Base-by-base conservation (phyloP, 1,284 basidiomycete species). In the Pisolithus thermaeus region DNA sequence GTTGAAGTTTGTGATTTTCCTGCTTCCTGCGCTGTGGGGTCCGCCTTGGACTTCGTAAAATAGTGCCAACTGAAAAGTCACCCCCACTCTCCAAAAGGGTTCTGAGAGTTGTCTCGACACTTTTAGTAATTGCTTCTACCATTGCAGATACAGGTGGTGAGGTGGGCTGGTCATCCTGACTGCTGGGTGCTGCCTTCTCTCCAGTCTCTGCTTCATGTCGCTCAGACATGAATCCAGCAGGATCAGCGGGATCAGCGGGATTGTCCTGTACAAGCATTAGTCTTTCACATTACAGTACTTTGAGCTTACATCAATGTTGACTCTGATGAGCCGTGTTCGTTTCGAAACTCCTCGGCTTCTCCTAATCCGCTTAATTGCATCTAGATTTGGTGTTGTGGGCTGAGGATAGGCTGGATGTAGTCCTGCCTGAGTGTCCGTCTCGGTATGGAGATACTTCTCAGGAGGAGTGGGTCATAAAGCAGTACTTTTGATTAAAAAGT, bases 321-420 rank as follows among this genome's bases (percentile, higher is more conserved):
- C 35, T n/a, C 28, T 2, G 35, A 46, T 46, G 14, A 46, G 44
- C 8, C 28, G 44, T 35, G 44, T 46, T 30, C 28, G 7, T 12
- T n/a, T 35, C 35, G 44, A 46, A 12, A 46, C 35, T 18, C 44
- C 44, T 20, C 44, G 6, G 12, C 28, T 35, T 46, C 22, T 46
- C 35, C 22, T 46, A 8, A 50, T 46, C n/a, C 20, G 35, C 44
- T 50, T 50, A 22, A 50, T 50, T 12, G 18, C 12, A 12, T 50
- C 14, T 14, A 50, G 49, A 38, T 9, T 25, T 1, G 42, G 42
- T 4, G 32, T 23, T 11, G 30, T 22, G 14, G 20, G 20, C 30
- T 23, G 40, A 20, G 18, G 25, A 3, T 27, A 14, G 25, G 49
- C 37, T 23, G 2, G 22, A 6, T 14, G 14, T n/a, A 42, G 35